Evolutionary conservation across 2,329 filamentous ascomycete genomes (phyloP), one percentile per base, ranked within the genome.

Genomic region (Scytalidium sp.): DNA sequence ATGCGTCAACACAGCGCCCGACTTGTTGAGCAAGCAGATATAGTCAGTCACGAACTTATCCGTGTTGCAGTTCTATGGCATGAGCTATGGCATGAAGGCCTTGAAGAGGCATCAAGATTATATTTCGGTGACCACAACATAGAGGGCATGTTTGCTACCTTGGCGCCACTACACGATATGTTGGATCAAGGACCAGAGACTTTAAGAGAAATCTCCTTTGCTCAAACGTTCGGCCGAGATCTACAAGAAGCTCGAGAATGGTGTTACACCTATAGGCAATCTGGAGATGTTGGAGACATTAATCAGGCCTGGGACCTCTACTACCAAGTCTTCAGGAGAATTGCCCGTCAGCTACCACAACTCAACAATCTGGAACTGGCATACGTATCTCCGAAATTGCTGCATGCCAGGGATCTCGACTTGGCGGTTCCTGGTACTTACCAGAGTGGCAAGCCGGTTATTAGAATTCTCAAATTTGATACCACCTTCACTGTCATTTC

Each of bases 251-350:
- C 94, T 8, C 87, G 90, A 53, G 92, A 97, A 59, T 99, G 94
- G 87, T 99, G 94, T 67, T 85, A 89, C 54, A 89, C 95, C 47
- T 99, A 96, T 70, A 87, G 90, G 61, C 83, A 84, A 39, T 94
- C 89, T n/a, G 80, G 85, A 45, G 94, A 99, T 64, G 84, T 94
- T 53, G 93, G 90, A 43, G 95, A 99, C 66, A 81, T 99, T 42
- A 99, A 97, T 64, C 91, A 96, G 69, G 94, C 94, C 6, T 99
- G 94, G 94, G 95, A 99, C 70, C 81, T 99, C 13, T 99, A 99
- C 71, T 99, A 99, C 70, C 91, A 96, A 58, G 94, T 97, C 1
- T 99, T 99, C 83, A 85, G 92, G 53, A 89, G 95, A 65, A 97
- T 99, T 65, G 88, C 88, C 43, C 83, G 93, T 54, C 95, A 99